Percentiles rank a stretch among this genome's conserved stretches.
phyloP scores from a whole-genome alignment of 23 red algal species.

The Cyanidioschyzon merolae region DNA sequence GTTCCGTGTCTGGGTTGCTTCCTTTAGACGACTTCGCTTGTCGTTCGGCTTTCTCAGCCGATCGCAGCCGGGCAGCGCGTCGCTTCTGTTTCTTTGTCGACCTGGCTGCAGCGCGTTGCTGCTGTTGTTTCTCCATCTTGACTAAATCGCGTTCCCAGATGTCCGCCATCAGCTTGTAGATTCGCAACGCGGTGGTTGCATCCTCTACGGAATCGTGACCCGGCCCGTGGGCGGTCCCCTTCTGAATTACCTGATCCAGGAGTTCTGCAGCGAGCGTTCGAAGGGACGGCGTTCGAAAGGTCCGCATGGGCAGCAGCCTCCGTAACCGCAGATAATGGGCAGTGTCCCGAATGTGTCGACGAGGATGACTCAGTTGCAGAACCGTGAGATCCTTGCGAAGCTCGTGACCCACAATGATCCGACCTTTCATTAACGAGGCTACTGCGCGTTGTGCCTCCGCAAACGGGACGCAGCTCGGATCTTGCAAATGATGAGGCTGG shows the following conservation, averaged over 20 bases:
- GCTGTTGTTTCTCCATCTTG: not conserved
- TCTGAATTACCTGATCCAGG: conserved; percentile 41
- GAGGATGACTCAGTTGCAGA: conserved; percentile 71
- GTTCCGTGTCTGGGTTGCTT: no score
- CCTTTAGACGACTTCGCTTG: no score
- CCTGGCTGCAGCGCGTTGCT: not conserved
- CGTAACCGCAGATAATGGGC: conserved; percentile 28
- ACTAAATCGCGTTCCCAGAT: conserved; percentile 45
- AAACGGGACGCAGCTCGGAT: conserved; percentile 30
- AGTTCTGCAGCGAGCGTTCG: conserved; percentile 48
- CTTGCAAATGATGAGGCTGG: conserved; percentile 33
- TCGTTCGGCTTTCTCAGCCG: no score
- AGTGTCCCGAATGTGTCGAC: conserved; percentile 67
- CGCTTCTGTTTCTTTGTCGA: no score
- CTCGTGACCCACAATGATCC: conserved; percentile 84
- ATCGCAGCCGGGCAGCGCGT: no score
- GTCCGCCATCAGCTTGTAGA: conserved; percentile 69
- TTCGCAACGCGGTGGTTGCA: conserved; percentile 53
- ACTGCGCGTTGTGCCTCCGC: conserved; percentile 52
- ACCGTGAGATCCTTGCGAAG: conserved; percentile 70
- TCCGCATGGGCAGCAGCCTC: not conserved
- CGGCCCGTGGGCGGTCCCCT: conserved; percentile 34
- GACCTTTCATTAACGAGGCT: conserved; percentile 33
- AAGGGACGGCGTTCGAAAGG: conserved; percentile 39
- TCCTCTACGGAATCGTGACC: conserved; percentile 88